Evolutionary conservation across 768 basidiomycete species (phyloP), one percentile per base, ranked within the genome.

Genomic region (Piloderma croceum): DNA sequence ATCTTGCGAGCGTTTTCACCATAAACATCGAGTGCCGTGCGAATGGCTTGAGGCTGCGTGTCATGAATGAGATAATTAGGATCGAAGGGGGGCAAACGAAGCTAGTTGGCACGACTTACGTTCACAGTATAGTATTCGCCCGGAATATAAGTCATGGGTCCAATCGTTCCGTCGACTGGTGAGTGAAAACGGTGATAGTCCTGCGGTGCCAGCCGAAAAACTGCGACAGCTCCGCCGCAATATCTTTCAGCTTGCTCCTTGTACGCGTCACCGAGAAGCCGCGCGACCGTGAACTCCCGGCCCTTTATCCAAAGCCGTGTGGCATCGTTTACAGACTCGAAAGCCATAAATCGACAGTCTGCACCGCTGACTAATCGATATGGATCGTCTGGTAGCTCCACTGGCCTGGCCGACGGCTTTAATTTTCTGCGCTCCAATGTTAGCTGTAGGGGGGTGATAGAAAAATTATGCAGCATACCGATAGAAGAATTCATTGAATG

Each of bases 91-190:
- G 7, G 23, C 29, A 11, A 34, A 9, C 15, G 32, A n/a, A n/a
- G n/a, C n/a, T n/a, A n/a, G n/a, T n/a, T n/a, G n/a, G n/a, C n/a
- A n/a, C n/a, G 3, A 66, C 77, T 36, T 48, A 87, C 86, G 42
- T 92, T 94, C 46, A 96, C 94, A 0, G 96, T 97, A 62, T 96
- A 98, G 62, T 96, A 97, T 54, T 94, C 90, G 5, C 94, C 94
- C 3, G 79, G 49, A 40, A 97, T 86, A 53, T 85, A 74, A 5
- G 77, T 80, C 79, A 92, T 90, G 24, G 69, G 69, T 13, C 92
- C 93, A 21, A 98, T 76, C 25, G 59, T 76, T 0, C 92, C 91
- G 45, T 89, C 87, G 17, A 93, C 86, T 1, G 90, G 88, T 0
- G 77, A 77, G 57, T 90, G 88, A 73, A 92, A 96, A 1, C 93